Evolutionary conservation across 2,329 filamentous ascomycete species (phyloP), one percentile per base, ranked within the genome.

Genomic region (Fusarium domesticum): DNA sequence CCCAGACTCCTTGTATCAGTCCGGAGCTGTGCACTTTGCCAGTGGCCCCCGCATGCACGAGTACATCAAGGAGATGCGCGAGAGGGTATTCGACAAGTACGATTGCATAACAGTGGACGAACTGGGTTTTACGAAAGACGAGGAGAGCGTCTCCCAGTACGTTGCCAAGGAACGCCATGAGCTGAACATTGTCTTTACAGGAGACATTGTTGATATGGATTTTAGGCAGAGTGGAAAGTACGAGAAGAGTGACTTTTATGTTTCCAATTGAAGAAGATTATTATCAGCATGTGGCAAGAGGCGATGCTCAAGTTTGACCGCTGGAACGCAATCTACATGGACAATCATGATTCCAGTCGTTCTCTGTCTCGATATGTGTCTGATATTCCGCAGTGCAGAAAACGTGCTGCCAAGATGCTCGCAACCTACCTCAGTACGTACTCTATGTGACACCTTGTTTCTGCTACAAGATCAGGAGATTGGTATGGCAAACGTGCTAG

Each of bases 261-360:
- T 71, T 0, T 57, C 64, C 0, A 61, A 67, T 18, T 51, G 74
- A 33, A 67, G 70, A 39, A 36, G 48, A 3, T n/a, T n/a, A 61
- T 69, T 2, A 57, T 69, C 4, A 48, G 40, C 1, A 66, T 61
- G 32, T 71, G 69, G 61, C 71, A 73, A 42, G 57, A 49, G 1
- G 63, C 71, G 16, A 65, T 69, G 46, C 48, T 56, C 2, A 60
- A 56, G 15, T 64, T 54, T 14, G 68, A 70, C 17, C 67, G 68
- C 0, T 76, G 74, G 73, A 75, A 74, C 14, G 73, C 75, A 0
- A 66, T 73, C 0, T 81, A 78, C 47, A 65, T 75, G 50, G 77
- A 80, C 28, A 80, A 80, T 43, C 77, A 80, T 50, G 77, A 80
- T 51, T 72, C 76, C n/a, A 70, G 71, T 0, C 68, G 77, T 0